Conservation (phyloP, 75 land plant genomes). For the Cryptomeria japonica region DNA sequence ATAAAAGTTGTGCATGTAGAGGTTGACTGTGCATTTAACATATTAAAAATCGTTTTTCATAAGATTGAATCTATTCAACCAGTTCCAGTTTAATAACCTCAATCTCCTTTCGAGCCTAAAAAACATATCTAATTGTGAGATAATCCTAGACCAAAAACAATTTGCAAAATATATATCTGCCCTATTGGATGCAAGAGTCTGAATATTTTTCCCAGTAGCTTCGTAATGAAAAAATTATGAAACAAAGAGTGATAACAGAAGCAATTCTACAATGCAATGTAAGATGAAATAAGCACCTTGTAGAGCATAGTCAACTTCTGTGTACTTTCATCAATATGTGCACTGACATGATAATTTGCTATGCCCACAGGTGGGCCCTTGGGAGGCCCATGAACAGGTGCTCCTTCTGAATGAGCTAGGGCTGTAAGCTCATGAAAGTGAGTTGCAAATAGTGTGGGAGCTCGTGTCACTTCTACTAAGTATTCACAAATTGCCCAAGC, state of each 20-base stretch:
- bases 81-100: neutral
- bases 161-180: neutral
- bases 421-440: conserved; percentile 98
- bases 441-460: conserved; percentile 97
- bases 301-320: conserved; percentile 97
- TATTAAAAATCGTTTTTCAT: neutral
- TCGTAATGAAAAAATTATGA: neutral
- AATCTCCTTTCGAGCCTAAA: neutral
- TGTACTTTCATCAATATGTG: conserved; percentile 84
- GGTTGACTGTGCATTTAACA: neutral
- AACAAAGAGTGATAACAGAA: neutral
- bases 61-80: neutral
- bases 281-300: conserved; percentile 58
- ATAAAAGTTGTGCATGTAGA: neutral
- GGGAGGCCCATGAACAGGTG: conserved; percentile 25
- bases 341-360: conserved; percentile 94
- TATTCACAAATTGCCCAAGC: conserved; percentile 99
- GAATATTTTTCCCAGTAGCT: neutral
- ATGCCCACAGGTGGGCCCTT: conserved; percentile 58
- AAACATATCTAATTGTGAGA: neutral
- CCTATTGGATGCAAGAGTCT: neutral
- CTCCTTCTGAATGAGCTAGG: conserved; percentile 50
- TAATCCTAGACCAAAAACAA: neutral
- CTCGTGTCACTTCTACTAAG: conserved; percentile 81
- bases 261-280: neutral